Conservation (phyloP, 371 early-diverging fungal genomes). For the Mucor lusitanicus region DNA sequence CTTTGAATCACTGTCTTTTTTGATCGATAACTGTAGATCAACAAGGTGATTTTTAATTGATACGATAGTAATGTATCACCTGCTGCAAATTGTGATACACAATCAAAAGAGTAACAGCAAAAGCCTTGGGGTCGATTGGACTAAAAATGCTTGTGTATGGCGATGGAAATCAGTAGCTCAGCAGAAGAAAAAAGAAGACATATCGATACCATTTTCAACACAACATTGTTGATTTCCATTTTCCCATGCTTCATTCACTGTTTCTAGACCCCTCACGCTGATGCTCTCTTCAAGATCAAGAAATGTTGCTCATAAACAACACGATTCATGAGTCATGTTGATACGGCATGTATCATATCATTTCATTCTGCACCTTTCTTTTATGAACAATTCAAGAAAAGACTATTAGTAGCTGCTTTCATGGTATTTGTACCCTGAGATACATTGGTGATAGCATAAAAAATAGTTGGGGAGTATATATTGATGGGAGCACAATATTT, state of each 20-base stretch:
- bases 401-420: neutral
- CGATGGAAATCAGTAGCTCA: neutral
- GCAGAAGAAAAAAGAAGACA: neutral
- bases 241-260: neutral
- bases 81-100: neutral
- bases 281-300: neutral
- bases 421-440: too few relatives aligned
- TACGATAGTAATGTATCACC: conserved; percentile 1
- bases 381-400: neutral
- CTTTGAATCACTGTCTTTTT: neutral
- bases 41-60: neutral
- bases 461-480: neutral
- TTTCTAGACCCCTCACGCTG: neutral
- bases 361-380: neutral
- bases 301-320: neutral
- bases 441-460: neutral
- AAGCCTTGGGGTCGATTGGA: neutral
- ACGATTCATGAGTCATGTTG: too few relatives aligned
- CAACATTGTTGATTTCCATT: neutral
- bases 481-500: neutral
- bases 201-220: neutral
- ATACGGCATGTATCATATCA: neutral
- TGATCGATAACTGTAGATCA: neutral
- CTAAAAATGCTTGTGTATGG: neutral
- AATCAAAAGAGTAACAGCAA: neutral